phyloP scores from a whole-genome alignment of 2,329 filamentous ascomycete genomes.

The Phialophora macrospora region DNA sequence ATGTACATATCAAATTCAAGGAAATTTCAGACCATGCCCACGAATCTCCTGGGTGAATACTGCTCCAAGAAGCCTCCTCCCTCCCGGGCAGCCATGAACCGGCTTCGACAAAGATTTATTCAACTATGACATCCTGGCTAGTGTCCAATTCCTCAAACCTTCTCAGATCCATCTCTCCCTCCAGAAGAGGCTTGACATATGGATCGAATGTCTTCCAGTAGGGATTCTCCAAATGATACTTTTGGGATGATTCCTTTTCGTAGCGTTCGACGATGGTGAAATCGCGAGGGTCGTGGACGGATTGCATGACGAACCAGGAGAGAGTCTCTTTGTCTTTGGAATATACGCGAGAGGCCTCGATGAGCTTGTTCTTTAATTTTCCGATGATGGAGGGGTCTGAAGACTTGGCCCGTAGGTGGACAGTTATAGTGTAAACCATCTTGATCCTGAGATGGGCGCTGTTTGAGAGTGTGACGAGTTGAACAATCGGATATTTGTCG shows the following conservation, averaged over 20 bases:
- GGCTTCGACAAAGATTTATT: conserved; percentile 11
- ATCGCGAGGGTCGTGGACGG: conserved; percentile 67
- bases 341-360: conserved; percentile 75
- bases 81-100: not conserved
- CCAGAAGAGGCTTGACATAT: conserved; percentile 67
- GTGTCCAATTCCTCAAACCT: conserved; percentile 70
- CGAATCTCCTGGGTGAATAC: not conserved
- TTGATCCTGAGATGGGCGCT: not conserved
- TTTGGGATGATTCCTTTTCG: conserved; percentile 66
- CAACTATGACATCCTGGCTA: conserved; percentile 36
- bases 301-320: conserved; percentile 79
- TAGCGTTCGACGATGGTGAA: conserved; percentile 80
- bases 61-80: not conserved
- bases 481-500: not conserved
- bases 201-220: conserved; percentile 79
- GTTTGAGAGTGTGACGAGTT: not conserved
- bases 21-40: conserved; percentile 3
- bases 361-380: conserved; percentile 72
- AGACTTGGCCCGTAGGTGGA: conserved; percentile 68
- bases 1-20: conserved; percentile 21
- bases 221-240: conserved; percentile 69
- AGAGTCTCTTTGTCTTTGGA: conserved; percentile 72
- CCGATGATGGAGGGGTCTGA: conserved; percentile 65
- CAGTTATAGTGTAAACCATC: conserved; percentile 40
- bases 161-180: conserved; percentile 69